phyloP scores from a whole-genome alignment of 768 basidiomycete species.

The Boletus rubroflammeus region DNA sequence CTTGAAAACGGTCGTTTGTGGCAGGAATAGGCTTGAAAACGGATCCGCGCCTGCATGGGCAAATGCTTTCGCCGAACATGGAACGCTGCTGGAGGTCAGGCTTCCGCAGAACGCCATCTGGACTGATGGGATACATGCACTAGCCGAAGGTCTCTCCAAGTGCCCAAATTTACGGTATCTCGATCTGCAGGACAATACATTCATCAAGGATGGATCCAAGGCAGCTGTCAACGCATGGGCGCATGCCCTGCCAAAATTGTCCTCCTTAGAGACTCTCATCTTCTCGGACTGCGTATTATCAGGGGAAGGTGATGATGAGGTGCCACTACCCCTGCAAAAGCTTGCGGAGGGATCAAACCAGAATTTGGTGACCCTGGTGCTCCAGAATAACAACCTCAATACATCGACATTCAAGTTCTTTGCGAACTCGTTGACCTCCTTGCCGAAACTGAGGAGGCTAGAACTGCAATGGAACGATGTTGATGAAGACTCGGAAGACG shows the following conservation, averaged over 20 bases:
- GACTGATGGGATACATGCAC: constrained; percentile 80
- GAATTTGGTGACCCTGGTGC: constrained; percentile 68
- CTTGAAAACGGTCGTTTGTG: constrained; percentile 81
- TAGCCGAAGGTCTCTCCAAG: constrained; percentile 71
- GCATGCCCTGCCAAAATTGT: constrained; percentile 64
- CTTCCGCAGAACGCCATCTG: constrained; percentile 99
- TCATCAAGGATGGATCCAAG: constrained; percentile 62
- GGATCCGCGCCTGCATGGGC: constrained; percentile 84
- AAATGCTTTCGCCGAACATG: constrained; percentile 82
- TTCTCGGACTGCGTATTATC: constrained; percentile 90
- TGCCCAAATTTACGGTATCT: constrained; percentile 66
- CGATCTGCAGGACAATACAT: constrained; percentile 92
- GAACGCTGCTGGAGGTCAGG: constrained; percentile 75
- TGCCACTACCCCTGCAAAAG: constrained; percentile 58
- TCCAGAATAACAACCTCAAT: constrained; percentile 93
- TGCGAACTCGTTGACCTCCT: constrained; percentile 58
- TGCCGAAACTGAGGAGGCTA: constrained; percentile 58
- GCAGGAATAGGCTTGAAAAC: constrained; percentile 93
- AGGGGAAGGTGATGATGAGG: constrained; percentile 65
- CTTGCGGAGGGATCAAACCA: constrained; percentile 69
- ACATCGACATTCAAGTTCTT: constrained; percentile 62
- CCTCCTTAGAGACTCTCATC: constrained; percentile 72
- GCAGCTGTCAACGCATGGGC: constrained; percentile 59
- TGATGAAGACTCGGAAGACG: constrained; percentile 68
- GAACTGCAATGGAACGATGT: constrained; percentile 92